These are phyloP conservation scores for Ophiostoma triangulosporum DNA, from an alignment of 2,329 filamentous ascomycete species.

Conservation along the genomic window DNA sequence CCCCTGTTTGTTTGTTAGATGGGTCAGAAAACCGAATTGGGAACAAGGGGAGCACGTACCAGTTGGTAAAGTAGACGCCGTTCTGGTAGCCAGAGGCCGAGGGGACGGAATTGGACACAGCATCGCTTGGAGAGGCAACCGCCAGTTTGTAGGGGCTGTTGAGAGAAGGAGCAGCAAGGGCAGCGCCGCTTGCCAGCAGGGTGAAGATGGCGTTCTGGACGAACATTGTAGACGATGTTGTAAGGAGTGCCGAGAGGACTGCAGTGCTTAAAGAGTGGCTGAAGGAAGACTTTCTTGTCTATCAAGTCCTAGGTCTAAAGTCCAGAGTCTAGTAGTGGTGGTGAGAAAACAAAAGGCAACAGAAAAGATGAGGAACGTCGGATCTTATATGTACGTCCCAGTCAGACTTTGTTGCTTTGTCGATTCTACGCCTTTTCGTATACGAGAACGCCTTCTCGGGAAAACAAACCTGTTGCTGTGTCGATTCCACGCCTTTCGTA, in stretches of 20 bases:
- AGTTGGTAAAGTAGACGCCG: constrained; percentile 36
- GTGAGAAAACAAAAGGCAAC: background rate
- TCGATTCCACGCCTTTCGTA: too few species aligned
- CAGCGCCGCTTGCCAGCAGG: background rate
- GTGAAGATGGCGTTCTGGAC: background rate
- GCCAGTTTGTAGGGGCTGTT: background rate
- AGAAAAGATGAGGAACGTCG: too few species aligned
- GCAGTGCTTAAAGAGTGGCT: background rate
- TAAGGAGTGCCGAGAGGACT: background rate
- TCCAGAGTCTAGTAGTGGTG: background rate
- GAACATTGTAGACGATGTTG: background rate
- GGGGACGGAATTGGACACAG: too few species aligned
- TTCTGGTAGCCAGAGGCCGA: constrained; percentile 27
- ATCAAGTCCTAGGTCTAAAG: background rate
- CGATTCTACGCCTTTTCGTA: too few species aligned
- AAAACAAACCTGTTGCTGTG: too few species aligned
- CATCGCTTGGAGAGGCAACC: too few species aligned
- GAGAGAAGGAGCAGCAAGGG: background rate
- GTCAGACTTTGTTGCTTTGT: too few species aligned
- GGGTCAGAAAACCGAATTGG: constrained; percentile 12
- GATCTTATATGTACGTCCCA: too few species aligned
- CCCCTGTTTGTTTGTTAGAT: constrained; percentile 42
- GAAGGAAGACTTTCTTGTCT: background rate
- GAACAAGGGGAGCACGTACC: constrained; percentile 20
- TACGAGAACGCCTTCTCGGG: too few species aligned